phyloP scores from a whole-genome alignment of 1,284 basidiomycete genomes.

The Erythrobasidium hasegawianum region DNA sequence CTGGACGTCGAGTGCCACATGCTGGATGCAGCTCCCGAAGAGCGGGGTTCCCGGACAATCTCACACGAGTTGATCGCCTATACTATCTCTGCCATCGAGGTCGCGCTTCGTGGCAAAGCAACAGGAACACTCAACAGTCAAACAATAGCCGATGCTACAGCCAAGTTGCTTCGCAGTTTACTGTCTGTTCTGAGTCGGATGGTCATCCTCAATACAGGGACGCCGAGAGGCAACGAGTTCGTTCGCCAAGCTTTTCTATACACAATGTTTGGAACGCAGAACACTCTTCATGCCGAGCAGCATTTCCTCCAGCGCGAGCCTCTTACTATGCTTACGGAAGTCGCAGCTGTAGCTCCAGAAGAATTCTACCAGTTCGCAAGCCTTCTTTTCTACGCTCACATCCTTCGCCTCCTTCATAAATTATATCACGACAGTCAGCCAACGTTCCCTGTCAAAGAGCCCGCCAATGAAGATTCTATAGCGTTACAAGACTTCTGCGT shows the following conservation, averaged over 20 bases:
- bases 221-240: conserved; percentile 21
- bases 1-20: conserved; percentile 45
- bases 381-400: conserved; percentile 79
- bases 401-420: conserved; percentile 77
- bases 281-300: conserved; percentile 51
- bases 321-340: conserved; percentile 78
- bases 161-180: conserved; percentile 70
- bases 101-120: conserved; percentile 67
- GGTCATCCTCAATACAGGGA: conserved; percentile 43
- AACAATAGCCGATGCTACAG: conserved; percentile 69
- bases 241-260: conserved; percentile 62
- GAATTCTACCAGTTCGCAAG: conserved; percentile 78
- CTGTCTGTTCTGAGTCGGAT: conserved; percentile 66
- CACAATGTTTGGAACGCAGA: conserved; percentile 62
- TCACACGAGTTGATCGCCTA: conserved; percentile 88
- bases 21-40: conserved; percentile 49
- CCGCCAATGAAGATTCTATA: conserved; percentile 54
- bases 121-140: conserved; percentile 61
- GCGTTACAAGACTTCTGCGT: conserved; percentile 23
- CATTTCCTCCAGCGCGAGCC: conserved; percentile 78
- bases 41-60: conserved; percentile 57
- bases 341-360: conserved; percentile 79
- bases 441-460: neutral
- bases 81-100: conserved; percentile 76
- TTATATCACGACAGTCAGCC: conserved; percentile 48